These are phyloP conservation scores for Cryptosporidium parvum DNA, from an alignment of 169 alveolate species.

Conservation along the genomic window DNA sequence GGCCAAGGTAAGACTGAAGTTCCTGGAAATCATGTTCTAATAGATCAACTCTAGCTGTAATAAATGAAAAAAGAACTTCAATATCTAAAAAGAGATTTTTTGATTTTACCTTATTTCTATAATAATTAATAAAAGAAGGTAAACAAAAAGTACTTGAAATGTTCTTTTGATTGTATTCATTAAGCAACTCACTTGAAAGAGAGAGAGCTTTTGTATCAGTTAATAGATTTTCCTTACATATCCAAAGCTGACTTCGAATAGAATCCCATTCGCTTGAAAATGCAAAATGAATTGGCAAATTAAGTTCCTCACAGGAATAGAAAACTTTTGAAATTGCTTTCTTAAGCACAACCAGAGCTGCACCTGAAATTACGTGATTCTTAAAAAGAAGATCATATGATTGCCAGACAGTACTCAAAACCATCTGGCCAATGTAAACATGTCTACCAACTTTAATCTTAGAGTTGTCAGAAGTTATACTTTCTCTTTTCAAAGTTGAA, in stretches of 20 bases:
- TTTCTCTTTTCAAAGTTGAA: constrained; percentile 48
- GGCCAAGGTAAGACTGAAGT: constrained; percentile 58
- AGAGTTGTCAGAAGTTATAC: constrained; percentile 31
- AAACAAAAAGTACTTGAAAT: not conserved
- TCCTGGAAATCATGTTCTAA: constrained; percentile 67
- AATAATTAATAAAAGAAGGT: constrained; percentile 37
- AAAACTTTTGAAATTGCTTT: constrained; percentile 56
- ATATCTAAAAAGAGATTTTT: constrained; percentile 46
- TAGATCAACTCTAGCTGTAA: constrained; percentile 53
- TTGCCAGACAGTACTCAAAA: constrained; percentile 69
- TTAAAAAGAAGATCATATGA: constrained; percentile 67
- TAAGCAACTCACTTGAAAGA: constrained; percentile 16
- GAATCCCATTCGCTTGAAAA: constrained; percentile 74
- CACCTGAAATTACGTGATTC: constrained; percentile 70
- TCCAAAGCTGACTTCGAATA: constrained; percentile 48
- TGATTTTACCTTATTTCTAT: constrained; percentile 20
- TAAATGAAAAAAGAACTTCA: constrained; percentile 60
- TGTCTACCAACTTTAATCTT: constrained; percentile 57
- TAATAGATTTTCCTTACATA: constrained; percentile 15
- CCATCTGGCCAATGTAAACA: constrained; percentile 68
- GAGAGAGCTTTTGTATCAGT: not conserved
- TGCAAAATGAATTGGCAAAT: constrained; percentile 53
- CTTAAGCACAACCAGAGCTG: constrained; percentile 66
- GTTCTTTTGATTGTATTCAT: constrained; percentile 3
- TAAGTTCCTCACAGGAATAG: constrained; percentile 66